Conservation (phyloP, 805 yeast species). For the Millerago galiae region DNA sequence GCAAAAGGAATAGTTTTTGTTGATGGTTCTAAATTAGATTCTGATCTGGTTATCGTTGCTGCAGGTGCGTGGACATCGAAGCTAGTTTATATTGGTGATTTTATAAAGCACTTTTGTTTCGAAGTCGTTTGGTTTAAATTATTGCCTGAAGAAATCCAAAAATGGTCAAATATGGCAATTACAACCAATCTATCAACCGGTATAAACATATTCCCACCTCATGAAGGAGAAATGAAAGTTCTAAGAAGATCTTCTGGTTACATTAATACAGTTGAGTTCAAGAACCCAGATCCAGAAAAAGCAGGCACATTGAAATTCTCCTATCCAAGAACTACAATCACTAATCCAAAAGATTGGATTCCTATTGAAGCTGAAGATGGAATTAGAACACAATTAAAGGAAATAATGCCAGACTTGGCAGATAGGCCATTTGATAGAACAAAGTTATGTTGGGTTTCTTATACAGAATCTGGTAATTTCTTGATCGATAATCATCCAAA, state of each 20-base stretch:
- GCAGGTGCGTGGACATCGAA: slow-evolving; percentile 18
- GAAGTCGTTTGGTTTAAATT: slow-evolving; percentile 15
- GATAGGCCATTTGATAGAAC: slow-evolving; percentile 18
- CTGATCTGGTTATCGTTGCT: slow-evolving; percentile 12
- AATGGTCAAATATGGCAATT: slow-evolving; percentile 11
- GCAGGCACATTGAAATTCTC: slow-evolving; percentile 4
- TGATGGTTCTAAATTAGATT: slow-evolving; percentile 3
- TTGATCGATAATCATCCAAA: slow-evolving; percentile 25
- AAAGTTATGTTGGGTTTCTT: slow-evolving; percentile 35
- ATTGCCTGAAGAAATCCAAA: slow-evolving; percentile 8
- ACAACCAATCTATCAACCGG: slow-evolving; percentile 14
- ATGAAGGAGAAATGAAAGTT: slow-evolving; percentile 11
- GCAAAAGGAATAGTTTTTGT: slow-evolving; percentile 10
- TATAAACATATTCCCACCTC: slow-evolving; percentile 16
- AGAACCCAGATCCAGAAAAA: slow-evolving; percentile 1
- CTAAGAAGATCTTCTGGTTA: slow-evolving; percentile 13
- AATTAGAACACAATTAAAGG: slow-evolving; percentile 25
- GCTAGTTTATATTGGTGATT: slow-evolving; percentile 10
- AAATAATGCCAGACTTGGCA: slow-evolving; percentile 11
- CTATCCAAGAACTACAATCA: slow-evolving; percentile 10
- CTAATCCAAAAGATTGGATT: slow-evolving; percentile 14
- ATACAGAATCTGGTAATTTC: slow-evolving; percentile 26
- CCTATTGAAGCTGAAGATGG: slow-evolving; percentile 10
- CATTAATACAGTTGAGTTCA: slow-evolving; percentile 6
- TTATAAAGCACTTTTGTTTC: slow-evolving; percentile 10